Base-by-base conservation (phyloP, 1,284 basidiomycete species). In the Boletus sp. region DNA sequence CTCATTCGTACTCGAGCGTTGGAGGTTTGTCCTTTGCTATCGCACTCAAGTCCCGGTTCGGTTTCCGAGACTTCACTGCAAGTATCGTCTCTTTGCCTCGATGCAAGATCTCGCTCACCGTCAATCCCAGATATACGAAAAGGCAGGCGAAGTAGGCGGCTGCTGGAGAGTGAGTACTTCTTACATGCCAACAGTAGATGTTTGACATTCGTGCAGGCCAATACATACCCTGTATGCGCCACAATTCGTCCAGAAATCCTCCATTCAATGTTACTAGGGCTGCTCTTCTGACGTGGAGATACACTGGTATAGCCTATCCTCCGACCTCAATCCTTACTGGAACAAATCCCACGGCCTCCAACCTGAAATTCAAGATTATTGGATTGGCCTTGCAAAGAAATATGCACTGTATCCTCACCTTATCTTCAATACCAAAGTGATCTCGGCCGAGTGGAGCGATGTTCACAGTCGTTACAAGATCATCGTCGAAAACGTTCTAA, bases 271-370 rank as follows among this genome's bases (percentile, higher is more conserved):
- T 37, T 53, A 36, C 27, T 51, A 67, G 67, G 67, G 64, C 27
- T 71, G 67, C 48, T 70, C 64, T 22, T 70, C 61, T 27, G 70
- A 73, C 35, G 65, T 74, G 24, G 63, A 68, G 47, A 61, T 68
- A 45, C 72, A 71, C 51, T 75, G 68, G 66, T 74, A 75, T 60
- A 72, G 69, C 44, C 58, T 70, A 12, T 75, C 73, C 3, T 64
- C 64, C 11, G 73, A 73, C 27, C 65, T 70, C 41, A 70, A 73
- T 48, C 70, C 72, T 2, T 48, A 70, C 37, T 73, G 73, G 72
- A 64, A 69, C 33, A 60, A 61, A 48, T 62, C 64, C 18, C 72
- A 69, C 45, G 69, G 70, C 20, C 53, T 62, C 12, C 73, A 72
- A 51, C 59, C 63, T 18, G 71, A 74, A 51, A 73, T 73, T 51